These are phyloP conservation scores for Arthromyces matolae DNA, from an alignment of 768 basidiomycete species.

Conservation along the genomic window DNA sequence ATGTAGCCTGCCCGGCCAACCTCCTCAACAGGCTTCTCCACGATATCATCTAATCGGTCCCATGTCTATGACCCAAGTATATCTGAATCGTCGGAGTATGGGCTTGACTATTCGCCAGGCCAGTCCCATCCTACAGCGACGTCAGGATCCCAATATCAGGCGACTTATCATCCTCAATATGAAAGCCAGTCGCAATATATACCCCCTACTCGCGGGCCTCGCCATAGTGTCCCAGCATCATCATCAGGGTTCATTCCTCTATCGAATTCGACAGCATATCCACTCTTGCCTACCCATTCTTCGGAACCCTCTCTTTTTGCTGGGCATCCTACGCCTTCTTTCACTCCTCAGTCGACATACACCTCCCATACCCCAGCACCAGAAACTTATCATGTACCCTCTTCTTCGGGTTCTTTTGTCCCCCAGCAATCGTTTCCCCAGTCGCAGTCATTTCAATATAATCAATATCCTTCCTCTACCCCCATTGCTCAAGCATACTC, in stretches of 20 bases:
- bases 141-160: constrained; percentile 25
- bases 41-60: constrained; percentile 29
- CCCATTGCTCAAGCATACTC: constrained; percentile 39
- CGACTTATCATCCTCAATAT: constrained; percentile 38
- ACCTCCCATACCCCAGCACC: constrained; percentile 25
- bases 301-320: constrained; percentile 23
- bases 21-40: constrained; percentile 27
- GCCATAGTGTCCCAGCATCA: constrained; percentile 62
- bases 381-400: constrained; percentile 21
- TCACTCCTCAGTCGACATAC: constrained; percentile 26
- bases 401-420: constrained; percentile 36
- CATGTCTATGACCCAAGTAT: constrained; percentile 39
- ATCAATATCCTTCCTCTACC: constrained; percentile 33
- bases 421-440: constrained; percentile 37
- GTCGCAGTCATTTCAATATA: constrained; percentile 29
- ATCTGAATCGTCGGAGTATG: constrained; percentile 29
- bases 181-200: constrained; percentile 34
- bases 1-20: constrained; percentile 34
- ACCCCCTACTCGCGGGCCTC: constrained; percentile 45
- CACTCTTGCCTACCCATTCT: constrained; percentile 41
- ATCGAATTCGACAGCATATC: constrained; percentile 36
- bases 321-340: constrained; percentile 29
- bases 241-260: constrained; percentile 71
- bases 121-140: constrained; percentile 28
- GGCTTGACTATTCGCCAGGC: constrained; percentile 41